Evolutionary conservation across 2,329 filamentous ascomycete genomes (phyloP), one percentile per base, ranked within the genome.

Genomic region (Trichophyton rubrum): DNA sequence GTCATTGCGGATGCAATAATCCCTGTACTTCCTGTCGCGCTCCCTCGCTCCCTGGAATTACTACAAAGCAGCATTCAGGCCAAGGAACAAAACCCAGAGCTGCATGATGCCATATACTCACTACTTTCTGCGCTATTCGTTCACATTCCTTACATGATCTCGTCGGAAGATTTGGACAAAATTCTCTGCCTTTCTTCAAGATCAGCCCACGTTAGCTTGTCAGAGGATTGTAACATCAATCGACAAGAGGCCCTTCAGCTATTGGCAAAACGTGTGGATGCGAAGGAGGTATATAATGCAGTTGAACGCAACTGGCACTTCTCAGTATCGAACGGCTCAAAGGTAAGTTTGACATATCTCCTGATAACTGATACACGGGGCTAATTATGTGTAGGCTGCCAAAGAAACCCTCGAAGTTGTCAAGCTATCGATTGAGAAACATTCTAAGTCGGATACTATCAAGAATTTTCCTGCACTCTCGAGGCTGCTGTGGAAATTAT

Each of bases 61-160:
- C 80, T 97, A 56, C 78, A 84, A 58, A 74, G 80, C 61, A 88
- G 85, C 64, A 71, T 90, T 33, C 70, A 74, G 20, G 70, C 75
- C 15, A 79, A 78, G 13, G 76, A 78, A 27, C 77, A 79, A 38
- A 81, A 85, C 59, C 74, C 79, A 17, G 82, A 85, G 65, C 77
- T 96, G 33, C 89, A 95, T 71, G 89, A 92, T 67, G 90, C 92
- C 2, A 83, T 85, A 7, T 96, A 88, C 72, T 82, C 88, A 0
- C 85, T 97, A 61, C 79, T 96, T 63, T 86, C 85, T 56, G 83
- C 90, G 6, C 78, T 96, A 51, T 83, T 92, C 11, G 86, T 93
- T 66, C 84, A 93, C 67, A 77, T 97, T 27, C 90, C 92, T 0
- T 96, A 89, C 74, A 95, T 97, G 85, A 79, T 97, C 63, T 89